A percentile compares a stretch with the other conserved stretches of the same genome.
phyloP scores from a whole-genome alignment of 345 rosid genomes.

The Fremontodendron californicum region DNA sequence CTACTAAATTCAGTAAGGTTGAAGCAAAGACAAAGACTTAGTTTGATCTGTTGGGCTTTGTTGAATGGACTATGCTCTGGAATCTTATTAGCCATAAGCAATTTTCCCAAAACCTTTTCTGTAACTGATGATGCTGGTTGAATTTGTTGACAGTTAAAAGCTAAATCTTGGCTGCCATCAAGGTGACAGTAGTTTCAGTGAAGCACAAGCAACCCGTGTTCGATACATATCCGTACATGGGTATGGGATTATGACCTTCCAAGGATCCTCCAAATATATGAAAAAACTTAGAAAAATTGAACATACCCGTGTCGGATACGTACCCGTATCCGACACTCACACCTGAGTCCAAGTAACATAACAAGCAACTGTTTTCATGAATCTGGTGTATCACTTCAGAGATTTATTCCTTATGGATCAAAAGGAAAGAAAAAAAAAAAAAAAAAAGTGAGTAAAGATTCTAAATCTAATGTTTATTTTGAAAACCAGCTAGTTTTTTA shows the following conservation, averaged over 20 bases:
- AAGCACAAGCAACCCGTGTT: background rate
- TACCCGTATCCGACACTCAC: too few species aligned
- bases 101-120: background rate
- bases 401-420: background rate
- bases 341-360: too few species aligned
- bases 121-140: background rate
- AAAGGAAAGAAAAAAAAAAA: too few species aligned
- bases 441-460: background rate
- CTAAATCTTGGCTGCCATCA: background rate
- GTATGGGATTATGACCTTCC: too few species aligned
- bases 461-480: background rate
- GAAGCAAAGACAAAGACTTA: background rate
- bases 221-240: too few species aligned
- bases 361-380: background rate
- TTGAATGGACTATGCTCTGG: background rate
- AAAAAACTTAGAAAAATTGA: too few species aligned
- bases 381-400: background rate
- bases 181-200: constrained; percentile 5
- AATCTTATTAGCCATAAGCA: background rate
- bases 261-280: too few species aligned
- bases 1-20: background rate
- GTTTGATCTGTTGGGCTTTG: background rate
- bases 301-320: too few species aligned
- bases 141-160: background rate
- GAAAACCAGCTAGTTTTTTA: background rate